Evolutionary conservation across 371 early-diverging fungal species (phyloP).

Genomic region (Mortierella sp.): DNA sequence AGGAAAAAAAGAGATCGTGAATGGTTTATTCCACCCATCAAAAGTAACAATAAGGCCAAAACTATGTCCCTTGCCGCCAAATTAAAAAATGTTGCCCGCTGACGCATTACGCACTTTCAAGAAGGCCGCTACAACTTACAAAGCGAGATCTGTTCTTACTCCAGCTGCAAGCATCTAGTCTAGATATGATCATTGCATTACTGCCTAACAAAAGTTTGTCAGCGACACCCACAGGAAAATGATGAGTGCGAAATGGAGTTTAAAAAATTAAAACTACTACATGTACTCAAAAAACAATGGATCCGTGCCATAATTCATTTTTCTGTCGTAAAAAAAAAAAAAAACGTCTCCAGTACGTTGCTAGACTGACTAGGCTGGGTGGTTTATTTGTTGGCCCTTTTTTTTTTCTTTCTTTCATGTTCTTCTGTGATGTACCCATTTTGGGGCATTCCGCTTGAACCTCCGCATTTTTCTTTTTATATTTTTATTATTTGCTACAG

Average conservation of each 20-base stretch:
- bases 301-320: conserved; percentile 16
- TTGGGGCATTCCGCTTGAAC: conserved; percentile 38
- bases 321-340: neutral
- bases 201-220: too few species aligned
- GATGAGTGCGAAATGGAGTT: conserved; percentile 1
- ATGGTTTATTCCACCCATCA: neutral
- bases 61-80: too few species aligned
- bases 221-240: too few species aligned
- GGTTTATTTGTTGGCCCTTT: neutral
- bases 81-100: too few species aligned
- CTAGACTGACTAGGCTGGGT: neutral
- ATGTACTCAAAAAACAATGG: conserved; percentile 2
- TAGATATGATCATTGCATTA: too few species aligned
- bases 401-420: conserved; percentile 2
- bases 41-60: neutral
- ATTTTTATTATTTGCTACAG: too few species aligned
- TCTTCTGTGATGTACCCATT: conserved; percentile 24
- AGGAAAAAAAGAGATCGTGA: too few species aligned
- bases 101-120: too few species aligned
- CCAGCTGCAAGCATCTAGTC: too few species aligned
- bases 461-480: neutral
- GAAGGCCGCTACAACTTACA: too few species aligned
- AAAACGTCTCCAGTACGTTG: too few species aligned
- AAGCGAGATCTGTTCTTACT: too few species aligned
- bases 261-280: neutral